Evolutionary conservation across 352 stramenopile species (phyloP), one percentile per base, ranked within the genome.

Genomic region (Plasmopara viticola): DNA sequence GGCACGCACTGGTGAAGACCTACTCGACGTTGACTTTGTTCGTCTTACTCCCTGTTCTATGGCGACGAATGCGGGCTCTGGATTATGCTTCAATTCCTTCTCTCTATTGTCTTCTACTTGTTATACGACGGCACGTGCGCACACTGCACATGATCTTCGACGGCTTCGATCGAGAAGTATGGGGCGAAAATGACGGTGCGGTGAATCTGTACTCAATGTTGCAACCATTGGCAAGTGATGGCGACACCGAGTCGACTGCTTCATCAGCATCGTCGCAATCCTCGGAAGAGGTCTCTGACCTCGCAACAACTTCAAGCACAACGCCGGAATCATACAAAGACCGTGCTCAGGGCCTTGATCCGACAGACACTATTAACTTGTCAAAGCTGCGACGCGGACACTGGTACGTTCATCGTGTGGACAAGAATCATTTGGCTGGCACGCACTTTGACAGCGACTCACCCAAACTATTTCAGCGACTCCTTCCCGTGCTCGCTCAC

Each of bases 321-420:
- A 28, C 33, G 28, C 9, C 5, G 15, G 44, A 48, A 51, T 18
- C 14, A n/a, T 17, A 45, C 28, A 14, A 6, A 18, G 30, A 29
- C 43, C 31, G 18, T 44, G 31, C 34, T 14, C 12, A 67, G 58
- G 33, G 64, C 50, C 29, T 64, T 13, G 51, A 68, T 14, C 51
- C 52, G 40, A 53, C 51, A 9, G 44, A 44, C 44, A 15, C 31
- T 15, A 8, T 18, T 31, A 57, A 55, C 28, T 51, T 57, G n/a
- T 56, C 50, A 10, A 53, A 48, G 38, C 56, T 59, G 20, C 41
- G 15, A 42, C 56, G 60, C 0, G 64, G 60, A 29, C 48, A 30
- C 29, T 89, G 80, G 78, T 82, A 89, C 53, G 70, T 86, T 18
- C 82, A 86, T 34, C 70, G 68, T n/a, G 70, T 88, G 18, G 45